Conservation (phyloP, 2,329 filamentous ascomycete genomes). For the Polytolypa hystricis region DNA sequence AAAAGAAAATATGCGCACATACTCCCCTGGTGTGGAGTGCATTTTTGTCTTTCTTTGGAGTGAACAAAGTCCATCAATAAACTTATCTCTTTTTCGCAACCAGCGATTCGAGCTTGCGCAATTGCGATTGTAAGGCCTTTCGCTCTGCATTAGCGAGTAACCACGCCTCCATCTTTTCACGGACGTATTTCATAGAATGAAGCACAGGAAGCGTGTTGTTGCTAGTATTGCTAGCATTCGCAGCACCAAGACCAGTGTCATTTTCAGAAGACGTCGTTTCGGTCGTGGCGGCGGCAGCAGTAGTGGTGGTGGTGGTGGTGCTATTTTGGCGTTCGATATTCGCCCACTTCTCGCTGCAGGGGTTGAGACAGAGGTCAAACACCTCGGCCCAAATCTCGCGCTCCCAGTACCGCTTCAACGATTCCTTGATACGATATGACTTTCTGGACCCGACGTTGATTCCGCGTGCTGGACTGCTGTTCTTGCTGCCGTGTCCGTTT, state of each 20-base stretch:
- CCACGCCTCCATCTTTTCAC: slow-evolving; percentile 76
- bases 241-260: slow-evolving; percentile 28
- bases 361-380: slow-evolving; percentile 81
- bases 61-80: too few species aligned
- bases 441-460: slow-evolving; percentile 28
- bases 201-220: slow-evolving; percentile 56
- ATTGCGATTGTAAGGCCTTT: slow-evolving; percentile 50
- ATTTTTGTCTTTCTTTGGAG: too few species aligned
- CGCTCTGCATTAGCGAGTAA: slow-evolving; percentile 71
- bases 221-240: background rate
- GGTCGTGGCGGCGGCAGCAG: background rate
- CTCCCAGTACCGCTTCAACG: slow-evolving; percentile 92
- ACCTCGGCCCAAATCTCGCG: slow-evolving; percentile 75
- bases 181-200: slow-evolving; percentile 54
- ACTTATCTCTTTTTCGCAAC: slow-evolving; percentile 48
- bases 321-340: slow-evolving; percentile 42
- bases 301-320: too few species aligned
- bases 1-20: too few species aligned
- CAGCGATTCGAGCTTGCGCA: slow-evolving; percentile 55
- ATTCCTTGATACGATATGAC: slow-evolving; percentile 70
- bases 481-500: slow-evolving; percentile 10
- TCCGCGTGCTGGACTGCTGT: slow-evolving; percentile 2
- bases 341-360: slow-evolving; percentile 46
- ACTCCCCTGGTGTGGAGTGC: too few species aligned
- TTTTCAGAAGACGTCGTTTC: background rate